Percentiles rank a stretch among this genome's conserved stretches.
phyloP scores from a whole-genome alignment of 2,329 filamentous ascomycete species.

The Chaetomium globosum region DNA sequence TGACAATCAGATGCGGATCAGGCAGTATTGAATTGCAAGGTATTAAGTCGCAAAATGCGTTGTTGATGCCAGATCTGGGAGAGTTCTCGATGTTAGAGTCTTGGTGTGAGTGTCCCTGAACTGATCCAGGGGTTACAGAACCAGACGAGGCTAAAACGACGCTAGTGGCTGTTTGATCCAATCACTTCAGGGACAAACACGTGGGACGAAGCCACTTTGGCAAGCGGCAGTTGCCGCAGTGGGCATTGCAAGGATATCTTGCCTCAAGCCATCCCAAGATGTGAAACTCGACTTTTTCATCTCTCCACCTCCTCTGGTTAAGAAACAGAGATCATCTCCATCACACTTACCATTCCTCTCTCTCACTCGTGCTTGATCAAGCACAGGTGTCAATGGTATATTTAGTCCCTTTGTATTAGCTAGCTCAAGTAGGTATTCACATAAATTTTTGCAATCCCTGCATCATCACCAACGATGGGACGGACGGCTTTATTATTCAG shows the following conservation, averaged over 20 bases:
- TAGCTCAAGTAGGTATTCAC: too few species aligned
- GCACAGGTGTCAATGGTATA: too few species aligned
- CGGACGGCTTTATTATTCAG: background rate
- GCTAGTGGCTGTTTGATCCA: constrained; percentile 24
- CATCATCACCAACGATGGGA: background rate
- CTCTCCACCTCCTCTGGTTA: background rate
- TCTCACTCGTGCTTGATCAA: too few species aligned
- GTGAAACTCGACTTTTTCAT: background rate
- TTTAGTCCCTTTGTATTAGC: too few species aligned
- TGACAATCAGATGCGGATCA: background rate
- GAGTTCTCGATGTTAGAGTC: background rate
- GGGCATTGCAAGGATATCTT: background rate
- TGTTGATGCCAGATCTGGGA: background rate
- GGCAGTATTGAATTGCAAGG: background rate
- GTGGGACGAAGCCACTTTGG: background rate
- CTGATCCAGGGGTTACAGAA: constrained; percentile 11
- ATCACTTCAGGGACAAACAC: constrained; percentile 8
- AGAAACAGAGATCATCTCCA: too few species aligned
- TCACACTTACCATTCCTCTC: too few species aligned
- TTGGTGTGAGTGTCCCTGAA: constrained; percentile 8
- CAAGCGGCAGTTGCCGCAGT: constrained; percentile 8
- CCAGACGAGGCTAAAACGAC: constrained; percentile 23
- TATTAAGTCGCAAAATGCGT: background rate
- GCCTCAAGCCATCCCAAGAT: background rate
- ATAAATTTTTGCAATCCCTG: too few species aligned